Evolutionary conservation across 306 rosid species (phyloP).

Genomic region (Vigna radiata): DNA sequence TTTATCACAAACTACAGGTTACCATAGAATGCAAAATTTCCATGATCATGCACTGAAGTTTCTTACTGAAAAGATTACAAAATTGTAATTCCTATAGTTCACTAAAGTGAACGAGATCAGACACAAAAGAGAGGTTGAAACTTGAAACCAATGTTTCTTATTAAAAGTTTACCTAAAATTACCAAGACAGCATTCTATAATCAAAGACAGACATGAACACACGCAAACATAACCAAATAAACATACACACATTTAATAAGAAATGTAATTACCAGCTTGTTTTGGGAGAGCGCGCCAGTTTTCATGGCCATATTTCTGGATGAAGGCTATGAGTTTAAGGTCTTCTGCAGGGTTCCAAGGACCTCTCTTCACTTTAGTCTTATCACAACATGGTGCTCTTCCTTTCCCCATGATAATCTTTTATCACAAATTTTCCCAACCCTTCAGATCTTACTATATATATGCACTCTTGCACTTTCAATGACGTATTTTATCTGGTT

Average conservation of each 20-base stretch:
- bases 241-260: neutral
- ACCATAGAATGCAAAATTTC: constrained; percentile 21
- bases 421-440: neutral
- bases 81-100: neutral
- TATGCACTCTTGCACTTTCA: neutral
- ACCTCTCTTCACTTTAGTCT: constrained; percentile 87
- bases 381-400: constrained; percentile 96
- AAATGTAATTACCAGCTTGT: constrained; percentile 70
- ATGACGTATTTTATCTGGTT: neutral
- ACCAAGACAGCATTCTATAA: neutral
- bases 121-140: constrained; percentile 18
- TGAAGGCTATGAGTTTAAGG: constrained; percentile 78
- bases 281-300: constrained; percentile 97
- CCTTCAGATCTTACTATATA: neutral
- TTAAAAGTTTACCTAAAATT: neutral
- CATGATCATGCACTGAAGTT: neutral
- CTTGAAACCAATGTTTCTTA: neutral
- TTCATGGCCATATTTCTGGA: constrained; percentile 91
- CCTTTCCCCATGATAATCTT: constrained; percentile 75
- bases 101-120: constrained; percentile 28
- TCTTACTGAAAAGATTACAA: neutral
- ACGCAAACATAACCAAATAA: too few relatives aligned
- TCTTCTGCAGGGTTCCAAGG: constrained; percentile 98
- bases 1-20: neutral
- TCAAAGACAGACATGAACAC: neutral